phyloP scores from a whole-genome alignment of 176 grass and related monocot species.

The Aegilops bicornis region DNA sequence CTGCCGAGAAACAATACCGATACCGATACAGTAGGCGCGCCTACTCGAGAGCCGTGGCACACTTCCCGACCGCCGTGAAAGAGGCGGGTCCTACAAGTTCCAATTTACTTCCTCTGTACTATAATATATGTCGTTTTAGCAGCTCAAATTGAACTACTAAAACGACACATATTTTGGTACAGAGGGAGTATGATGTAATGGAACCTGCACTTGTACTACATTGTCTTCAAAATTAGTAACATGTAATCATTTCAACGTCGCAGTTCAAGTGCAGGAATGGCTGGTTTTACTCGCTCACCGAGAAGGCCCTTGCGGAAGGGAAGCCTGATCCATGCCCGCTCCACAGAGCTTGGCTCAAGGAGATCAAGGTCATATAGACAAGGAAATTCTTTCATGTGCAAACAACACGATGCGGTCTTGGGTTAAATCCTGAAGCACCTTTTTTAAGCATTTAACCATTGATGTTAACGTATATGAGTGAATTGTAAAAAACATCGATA shows the following conservation, averaged over 20 bases:
- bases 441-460: too few relatives aligned
- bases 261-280: conserved; percentile 99
- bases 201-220: neutral
- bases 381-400: neutral
- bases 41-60: conserved; percentile 77
- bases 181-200: neutral
- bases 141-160: too few relatives aligned
- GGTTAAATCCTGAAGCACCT: too few relatives aligned
- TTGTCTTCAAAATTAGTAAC: neutral
- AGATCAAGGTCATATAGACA: conserved; percentile 79
- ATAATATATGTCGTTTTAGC: too few relatives aligned
- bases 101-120: neutral
- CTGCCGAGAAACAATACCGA: too few relatives aligned
- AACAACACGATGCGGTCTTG: neutral
- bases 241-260: neutral
- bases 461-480: too few relatives aligned
- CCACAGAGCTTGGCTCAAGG: conserved; percentile 97
- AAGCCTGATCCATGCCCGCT: conserved; percentile 77
- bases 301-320: conserved; percentile 69
- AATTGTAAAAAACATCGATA: too few relatives aligned
- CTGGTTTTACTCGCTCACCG: conserved; percentile 82
- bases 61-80: conserved; percentile 95
- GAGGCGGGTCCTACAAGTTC: conserved; percentile 49
- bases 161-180: too few relatives aligned
- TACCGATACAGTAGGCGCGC: conserved; percentile 22